These are phyloP conservation scores for Moricandia moricandioides DNA, from an alignment of 345 rosid genomes.

Conservation along the genomic window DNA sequence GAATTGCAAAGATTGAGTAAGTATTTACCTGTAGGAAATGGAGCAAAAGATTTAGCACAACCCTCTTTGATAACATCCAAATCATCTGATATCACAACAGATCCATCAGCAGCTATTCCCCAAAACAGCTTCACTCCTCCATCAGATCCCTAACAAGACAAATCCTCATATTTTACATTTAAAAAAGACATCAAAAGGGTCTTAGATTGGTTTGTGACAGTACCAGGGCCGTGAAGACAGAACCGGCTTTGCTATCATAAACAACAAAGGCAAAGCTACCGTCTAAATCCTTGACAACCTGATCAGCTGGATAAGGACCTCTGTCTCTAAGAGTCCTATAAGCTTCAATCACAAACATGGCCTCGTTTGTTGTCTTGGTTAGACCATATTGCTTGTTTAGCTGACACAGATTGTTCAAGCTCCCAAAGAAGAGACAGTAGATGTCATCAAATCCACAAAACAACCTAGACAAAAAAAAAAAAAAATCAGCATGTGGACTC, in stretches of 20 bases:
- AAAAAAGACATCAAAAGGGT: neutral
- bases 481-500: too few species aligned
- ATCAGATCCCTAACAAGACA: constrained; percentile 66
- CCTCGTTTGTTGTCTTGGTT: constrained; percentile 68
- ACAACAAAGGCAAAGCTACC: constrained; percentile 92
- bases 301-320: constrained; percentile 93
- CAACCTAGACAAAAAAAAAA: constrained; percentile 38
- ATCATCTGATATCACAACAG: constrained; percentile 83
- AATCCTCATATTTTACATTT: neutral
- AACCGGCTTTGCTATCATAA: constrained; percentile 72
- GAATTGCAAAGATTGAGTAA: neutral
- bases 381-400: constrained; percentile 81
- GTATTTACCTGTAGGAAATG: constrained; percentile 64
- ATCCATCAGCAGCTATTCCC: constrained; percentile 93
- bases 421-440: constrained; percentile 78
- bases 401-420: constrained; percentile 62
- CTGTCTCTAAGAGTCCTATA: constrained; percentile 86
- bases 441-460: constrained; percentile 81
- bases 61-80: constrained; percentile 76
- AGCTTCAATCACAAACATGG: constrained; percentile 81
- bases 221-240: constrained; percentile 90
- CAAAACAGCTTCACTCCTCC: constrained; percentile 78
- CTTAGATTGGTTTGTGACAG: neutral
- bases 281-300: constrained; percentile 86
- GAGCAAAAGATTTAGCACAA: constrained; percentile 95